These are phyloP conservation scores for Penicillium thymicola DNA, from an alignment of 2,329 filamentous ascomycete genomes.

Conservation along the genomic window DNA sequence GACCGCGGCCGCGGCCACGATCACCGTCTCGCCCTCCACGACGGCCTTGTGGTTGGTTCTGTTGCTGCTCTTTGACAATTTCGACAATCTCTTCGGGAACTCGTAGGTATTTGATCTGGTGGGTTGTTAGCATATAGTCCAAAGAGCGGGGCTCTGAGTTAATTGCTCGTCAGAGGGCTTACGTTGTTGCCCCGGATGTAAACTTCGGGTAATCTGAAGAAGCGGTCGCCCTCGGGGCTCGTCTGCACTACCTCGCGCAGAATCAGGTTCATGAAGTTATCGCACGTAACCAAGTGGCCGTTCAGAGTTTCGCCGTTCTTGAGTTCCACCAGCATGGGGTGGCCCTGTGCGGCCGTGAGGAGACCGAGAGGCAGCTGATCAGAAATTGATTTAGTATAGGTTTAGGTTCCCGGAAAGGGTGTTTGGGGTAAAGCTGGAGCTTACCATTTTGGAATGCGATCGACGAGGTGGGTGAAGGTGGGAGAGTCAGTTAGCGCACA, in stretches of 20 bases:
- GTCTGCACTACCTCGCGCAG: constrained; percentile 97
- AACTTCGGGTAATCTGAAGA: constrained; percentile 85
- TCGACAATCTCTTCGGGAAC: constrained; percentile 97
- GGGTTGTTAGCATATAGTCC: constrained; percentile 1
- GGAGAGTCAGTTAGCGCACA: constrained; percentile 18
- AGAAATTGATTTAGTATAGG: constrained; percentile 3
- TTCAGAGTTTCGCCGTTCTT: constrained; percentile 98
- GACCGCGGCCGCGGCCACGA: constrained; percentile 37
- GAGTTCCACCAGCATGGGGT: constrained; percentile 95
- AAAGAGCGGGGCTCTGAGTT: neutral
- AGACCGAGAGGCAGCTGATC: constrained; percentile 67
- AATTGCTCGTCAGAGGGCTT: constrained; percentile 35
- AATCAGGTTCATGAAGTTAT: constrained; percentile 99
- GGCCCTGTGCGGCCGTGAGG: constrained; percentile 91
- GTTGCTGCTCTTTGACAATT: constrained; percentile 86
- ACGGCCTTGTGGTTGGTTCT: constrained; percentile 54
- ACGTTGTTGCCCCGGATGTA: constrained; percentile 98
- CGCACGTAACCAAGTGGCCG: constrained; percentile 91
- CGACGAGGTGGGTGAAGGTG: constrained; percentile 19
- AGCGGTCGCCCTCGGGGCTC: constrained; percentile 90
- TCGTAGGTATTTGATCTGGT: constrained; percentile 93
- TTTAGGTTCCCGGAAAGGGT: neutral
- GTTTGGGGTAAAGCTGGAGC: neutral
- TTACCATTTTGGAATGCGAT: constrained; percentile 23
- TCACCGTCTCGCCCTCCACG: constrained; percentile 41